Conservation (phyloP, 805 yeast genomes). For the Candida cerambycidarum region DNA sequence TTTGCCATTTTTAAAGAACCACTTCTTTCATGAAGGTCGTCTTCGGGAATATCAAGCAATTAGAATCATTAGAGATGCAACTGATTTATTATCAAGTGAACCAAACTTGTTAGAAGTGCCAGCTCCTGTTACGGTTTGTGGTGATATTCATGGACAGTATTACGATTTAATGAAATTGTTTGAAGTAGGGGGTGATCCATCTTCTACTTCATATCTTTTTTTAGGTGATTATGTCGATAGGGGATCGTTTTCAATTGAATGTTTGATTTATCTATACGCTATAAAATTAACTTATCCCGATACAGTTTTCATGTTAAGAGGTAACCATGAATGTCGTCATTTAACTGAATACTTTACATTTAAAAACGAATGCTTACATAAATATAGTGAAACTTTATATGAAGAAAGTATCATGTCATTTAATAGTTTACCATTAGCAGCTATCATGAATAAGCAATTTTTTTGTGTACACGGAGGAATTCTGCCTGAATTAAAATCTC, state of each 20-base stretch:
- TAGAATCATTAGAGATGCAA: conserved; percentile 64
- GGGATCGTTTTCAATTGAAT: conserved; percentile 87
- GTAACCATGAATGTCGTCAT: conserved; percentile 94
- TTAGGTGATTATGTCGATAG: conserved; percentile 96
- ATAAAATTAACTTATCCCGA: conserved; percentile 74
- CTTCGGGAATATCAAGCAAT: conserved; percentile 68
- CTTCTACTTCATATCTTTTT: conserved; percentile 65
- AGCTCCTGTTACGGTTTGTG: conserved; percentile 94
- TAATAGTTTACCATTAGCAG: conserved; percentile 87
- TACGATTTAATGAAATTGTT: conserved; percentile 86
- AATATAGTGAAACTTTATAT: conserved; percentile 66
- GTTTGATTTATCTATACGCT: conserved; percentile 71
- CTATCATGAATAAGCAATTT: conserved; percentile 89
- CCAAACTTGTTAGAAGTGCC: conserved; percentile 80
- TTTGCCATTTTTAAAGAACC: conserved; percentile 66
- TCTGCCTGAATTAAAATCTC: conserved; percentile 74
- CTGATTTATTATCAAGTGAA: conserved; percentile 60
- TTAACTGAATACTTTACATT: conserved; percentile 92
- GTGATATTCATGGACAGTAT: conserved; percentile 96
- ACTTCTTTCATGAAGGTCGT: conserved; percentile 80
- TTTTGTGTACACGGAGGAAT: conserved; percentile 97
- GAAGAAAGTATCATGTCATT: conserved; percentile 75
- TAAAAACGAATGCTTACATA: conserved; percentile 85
- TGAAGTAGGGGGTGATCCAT: conserved; percentile 92
- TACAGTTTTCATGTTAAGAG: conserved; percentile 79